A percentile compares a stretch with the other conserved stretches of the same genome.
Evolutionary conservation across 2,329 filamentous ascomycete species (phyloP).

Genomic region (Fusarium solani-melongenae): DNA sequence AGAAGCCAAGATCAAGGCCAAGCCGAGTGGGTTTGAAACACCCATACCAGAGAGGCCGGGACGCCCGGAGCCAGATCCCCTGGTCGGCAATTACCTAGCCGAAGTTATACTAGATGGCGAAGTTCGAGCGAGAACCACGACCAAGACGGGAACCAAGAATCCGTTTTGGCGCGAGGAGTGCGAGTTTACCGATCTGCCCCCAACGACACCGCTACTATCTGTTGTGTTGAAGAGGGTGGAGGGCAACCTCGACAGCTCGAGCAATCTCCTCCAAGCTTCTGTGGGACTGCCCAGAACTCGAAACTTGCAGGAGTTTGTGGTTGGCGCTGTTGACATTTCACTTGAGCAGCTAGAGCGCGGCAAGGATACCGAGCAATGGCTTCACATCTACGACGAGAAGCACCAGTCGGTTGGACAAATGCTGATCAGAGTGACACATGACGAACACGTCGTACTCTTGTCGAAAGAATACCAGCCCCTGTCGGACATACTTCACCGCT

Average conservation of each 20-base stretch:
- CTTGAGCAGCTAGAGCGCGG: slow-evolving; percentile 82
- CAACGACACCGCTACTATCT: slow-evolving; percentile 74
- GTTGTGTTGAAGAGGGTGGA: slow-evolving; percentile 77
- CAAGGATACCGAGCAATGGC: slow-evolving; percentile 88
- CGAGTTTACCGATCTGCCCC: slow-evolving; percentile 79
- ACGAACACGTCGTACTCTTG: slow-evolving; percentile 91
- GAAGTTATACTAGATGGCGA: slow-evolving; percentile 85
- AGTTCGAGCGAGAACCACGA: slow-evolving; percentile 78
- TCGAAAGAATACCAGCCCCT: slow-evolving; percentile 86
- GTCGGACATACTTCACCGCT: slow-evolving; percentile 85
- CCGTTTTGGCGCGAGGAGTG: slow-evolving; percentile 88
- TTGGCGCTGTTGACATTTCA: slow-evolving; percentile 83
- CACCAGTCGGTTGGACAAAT: slow-evolving; percentile 84
- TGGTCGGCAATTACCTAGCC: slow-evolving; percentile 77
- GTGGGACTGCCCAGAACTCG: slow-evolving; percentile 50
- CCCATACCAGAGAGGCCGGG: slow-evolving; percentile 34
- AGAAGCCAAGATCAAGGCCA: slow-evolving; percentile 69
- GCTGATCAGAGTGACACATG: slow-evolving; percentile 83
- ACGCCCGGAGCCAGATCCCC: slow-evolving; percentile 53
- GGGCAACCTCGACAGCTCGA: slow-evolving; percentile 58
- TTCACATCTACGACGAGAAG: slow-evolving; percentile 80
- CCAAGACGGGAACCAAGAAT: slow-evolving; percentile 75
- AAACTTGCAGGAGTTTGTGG: slow-evolving; percentile 63
- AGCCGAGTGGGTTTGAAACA: slow-evolving; percentile 36
- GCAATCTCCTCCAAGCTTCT: slow-evolving; percentile 43